Evolutionary conservation across 768 basidiomycete species (phyloP).

Genomic region (Botryobasidium botryosum): DNA sequence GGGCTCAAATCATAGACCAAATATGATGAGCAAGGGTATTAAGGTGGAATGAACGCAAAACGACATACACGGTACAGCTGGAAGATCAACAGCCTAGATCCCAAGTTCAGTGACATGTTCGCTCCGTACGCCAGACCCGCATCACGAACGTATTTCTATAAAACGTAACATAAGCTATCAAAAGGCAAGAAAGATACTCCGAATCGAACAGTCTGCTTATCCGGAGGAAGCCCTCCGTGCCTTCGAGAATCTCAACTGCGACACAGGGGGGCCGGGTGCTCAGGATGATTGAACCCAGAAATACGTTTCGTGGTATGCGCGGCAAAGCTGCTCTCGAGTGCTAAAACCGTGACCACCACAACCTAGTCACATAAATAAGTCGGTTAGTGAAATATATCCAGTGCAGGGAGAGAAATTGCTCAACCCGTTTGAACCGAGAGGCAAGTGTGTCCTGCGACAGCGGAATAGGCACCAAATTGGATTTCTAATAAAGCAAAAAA

Average conservation of each 20-base stretch:
- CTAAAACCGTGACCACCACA: conserved; percentile 73
- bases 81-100: conserved; percentile 62
- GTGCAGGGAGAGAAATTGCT: too few relatives aligned
- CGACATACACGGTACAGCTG: conserved; percentile 42
- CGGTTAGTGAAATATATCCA: too few relatives aligned
- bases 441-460: too few relatives aligned
- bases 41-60: too few relatives aligned
- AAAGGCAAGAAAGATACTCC: too few relatives aligned
- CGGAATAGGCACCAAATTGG: conserved; percentile 46
- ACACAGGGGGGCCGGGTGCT: conserved; percentile 73
- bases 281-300: conserved; percentile 61
- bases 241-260: conserved; percentile 77
- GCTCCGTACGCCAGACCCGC: conserved; percentile 94
- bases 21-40: too few relatives aligned
- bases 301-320: conserved; percentile 64
- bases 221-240: conserved; percentile 91
- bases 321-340: conserved; percentile 85
- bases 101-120: conserved; percentile 50
- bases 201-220: too few relatives aligned
- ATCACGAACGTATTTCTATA: conserved; percentile 81
- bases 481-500: conserved; percentile 13
- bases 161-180: too few relatives aligned
- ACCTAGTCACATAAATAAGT: too few relatives aligned
- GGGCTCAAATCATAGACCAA: too few relatives aligned
- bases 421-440: too few relatives aligned